These are phyloP conservation scores for Macadamia tetraphylla DNA, from an alignment of 164 flowering plant genomes.

Conservation along the genomic window DNA sequence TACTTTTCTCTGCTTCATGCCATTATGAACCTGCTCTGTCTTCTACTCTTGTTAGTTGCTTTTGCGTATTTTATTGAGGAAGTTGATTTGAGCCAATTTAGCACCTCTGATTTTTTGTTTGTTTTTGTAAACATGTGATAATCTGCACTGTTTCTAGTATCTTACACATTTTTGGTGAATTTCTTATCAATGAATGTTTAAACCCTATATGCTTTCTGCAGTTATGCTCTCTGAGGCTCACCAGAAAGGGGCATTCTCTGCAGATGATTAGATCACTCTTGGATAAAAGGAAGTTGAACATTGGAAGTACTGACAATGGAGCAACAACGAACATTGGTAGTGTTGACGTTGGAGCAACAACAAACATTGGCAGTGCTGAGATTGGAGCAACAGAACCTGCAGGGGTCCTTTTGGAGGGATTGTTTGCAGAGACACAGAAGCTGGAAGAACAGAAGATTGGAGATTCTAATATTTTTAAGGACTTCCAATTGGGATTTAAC, in stretches of 20 bases:
- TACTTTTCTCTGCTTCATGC: no score
- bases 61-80: no score
- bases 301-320: slow-evolving; percentile 44
- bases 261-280: slow-evolving; percentile 34
- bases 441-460: slow-evolving; percentile 58
- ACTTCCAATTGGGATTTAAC: slow-evolving; percentile 26
- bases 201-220: slow-evolving; percentile 17
- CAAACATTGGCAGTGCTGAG: slow-evolving; percentile 31
- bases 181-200: neutral
- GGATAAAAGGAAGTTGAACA: slow-evolving; percentile 26
- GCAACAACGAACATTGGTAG: slow-evolving; percentile 32
- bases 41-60: no score
- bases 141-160: neutral
- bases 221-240: slow-evolving; percentile 21
- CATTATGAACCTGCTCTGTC: no score
- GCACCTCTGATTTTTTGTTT: neutral
- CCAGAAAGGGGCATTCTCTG: slow-evolving; percentile 18
- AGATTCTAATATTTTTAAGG: slow-evolving; percentile 31
- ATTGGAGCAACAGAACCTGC: slow-evolving; percentile 65
- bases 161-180: neutral
- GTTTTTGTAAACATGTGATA: neutral
- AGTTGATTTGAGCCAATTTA: neutral
- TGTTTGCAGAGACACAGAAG: slow-evolving; percentile 75
- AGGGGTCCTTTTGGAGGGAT: slow-evolving; percentile 65
- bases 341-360: slow-evolving; percentile 44